Conservation (phyloP, 148 eudicot species). For the Drosera capensis region DNA sequence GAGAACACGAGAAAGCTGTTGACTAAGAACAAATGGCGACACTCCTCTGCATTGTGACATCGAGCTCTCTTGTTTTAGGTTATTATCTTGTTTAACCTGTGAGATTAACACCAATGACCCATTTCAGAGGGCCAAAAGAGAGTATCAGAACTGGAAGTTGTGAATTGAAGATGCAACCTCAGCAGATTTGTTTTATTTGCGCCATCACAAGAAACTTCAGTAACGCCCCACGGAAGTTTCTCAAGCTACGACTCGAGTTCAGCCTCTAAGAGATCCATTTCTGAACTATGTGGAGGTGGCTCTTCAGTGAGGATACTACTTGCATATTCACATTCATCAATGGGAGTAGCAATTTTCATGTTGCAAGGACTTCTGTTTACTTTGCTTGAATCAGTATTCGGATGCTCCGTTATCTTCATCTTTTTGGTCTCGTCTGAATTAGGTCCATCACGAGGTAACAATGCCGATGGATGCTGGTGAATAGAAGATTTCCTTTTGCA, state of each 20-base stretch:
- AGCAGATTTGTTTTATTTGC: slow-evolving; percentile 12
- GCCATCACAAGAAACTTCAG: slow-evolving; percentile 20
- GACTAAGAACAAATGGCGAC: slow-evolving; percentile 34
- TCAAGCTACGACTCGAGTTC: slow-evolving; percentile 57
- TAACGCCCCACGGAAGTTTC: slow-evolving; percentile 46
- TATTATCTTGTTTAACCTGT: slow-evolving; percentile 15
- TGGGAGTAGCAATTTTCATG: slow-evolving; percentile 8
- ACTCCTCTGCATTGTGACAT: slow-evolving; percentile 24
- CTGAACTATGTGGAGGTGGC: slow-evolving; percentile 26
- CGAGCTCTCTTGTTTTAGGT: slow-evolving; percentile 10
- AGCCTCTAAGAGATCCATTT: slow-evolving; percentile 56
- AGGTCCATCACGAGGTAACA: slow-evolving; percentile 7
- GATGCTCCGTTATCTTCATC: slow-evolving; percentile 1
- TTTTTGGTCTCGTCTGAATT: slow-evolving; percentile 2
- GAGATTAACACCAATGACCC: too few species aligned
- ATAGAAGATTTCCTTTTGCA: slow-evolving; percentile 24
- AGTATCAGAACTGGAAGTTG: too few species aligned
- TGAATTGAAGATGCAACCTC: too few species aligned
- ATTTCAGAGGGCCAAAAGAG: too few species aligned
- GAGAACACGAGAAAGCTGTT: slow-evolving; percentile 40
- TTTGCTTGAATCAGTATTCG: slow-evolving; percentile 1
- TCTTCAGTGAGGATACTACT: slow-evolving; percentile 41
- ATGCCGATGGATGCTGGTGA: slow-evolving; percentile 7
- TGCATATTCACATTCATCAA: slow-evolving; percentile 30
- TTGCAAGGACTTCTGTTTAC: slow-evolving; percentile 7